phyloP scores from a whole-genome alignment of 805 yeast species.

The Pichia insulana region DNA sequence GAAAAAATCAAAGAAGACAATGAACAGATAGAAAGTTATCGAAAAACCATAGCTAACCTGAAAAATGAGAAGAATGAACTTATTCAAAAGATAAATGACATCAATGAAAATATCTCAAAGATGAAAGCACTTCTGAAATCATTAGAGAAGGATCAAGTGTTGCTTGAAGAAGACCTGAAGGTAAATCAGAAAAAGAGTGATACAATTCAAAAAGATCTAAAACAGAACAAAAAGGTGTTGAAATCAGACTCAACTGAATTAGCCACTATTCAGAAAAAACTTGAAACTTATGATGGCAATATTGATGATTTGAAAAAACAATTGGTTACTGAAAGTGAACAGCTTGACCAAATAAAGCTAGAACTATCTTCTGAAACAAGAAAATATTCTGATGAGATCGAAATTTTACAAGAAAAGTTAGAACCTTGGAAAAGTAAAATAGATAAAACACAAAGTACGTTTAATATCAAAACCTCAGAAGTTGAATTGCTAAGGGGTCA shows the following conservation, averaged over 20 bases:
- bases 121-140: conserved; percentile 32
- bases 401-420: conserved; percentile 48
- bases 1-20: conserved; percentile 8
- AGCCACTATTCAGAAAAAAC: conserved; percentile 36
- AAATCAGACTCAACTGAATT: conserved; percentile 40
- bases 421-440: conserved; percentile 79
- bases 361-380: conserved; percentile 69
- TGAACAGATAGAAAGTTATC: conserved; percentile 26
- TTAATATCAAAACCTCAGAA: conserved; percentile 56
- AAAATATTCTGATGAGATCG: conserved; percentile 56
- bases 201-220: conserved; percentile 49
- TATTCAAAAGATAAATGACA: conserved; percentile 16
- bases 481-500: conserved; percentile 50
- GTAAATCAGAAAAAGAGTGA: conserved; percentile 50
- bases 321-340: conserved; percentile 43
- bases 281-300: conserved; percentile 36
- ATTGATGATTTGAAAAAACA: conserved; percentile 35
- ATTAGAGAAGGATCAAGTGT: conserved; percentile 50
- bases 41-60: conserved; percentile 28
- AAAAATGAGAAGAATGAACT: conserved; percentile 25
- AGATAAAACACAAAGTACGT: conserved; percentile 52
- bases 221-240: conserved; percentile 37
- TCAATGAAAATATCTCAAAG: conserved; percentile 21
- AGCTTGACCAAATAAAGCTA: conserved; percentile 54
- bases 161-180: conserved; percentile 69